Base-by-base conservation (phyloP, 192 early-diverging fungal genomes). In the Oehlia diaphana region DNA sequence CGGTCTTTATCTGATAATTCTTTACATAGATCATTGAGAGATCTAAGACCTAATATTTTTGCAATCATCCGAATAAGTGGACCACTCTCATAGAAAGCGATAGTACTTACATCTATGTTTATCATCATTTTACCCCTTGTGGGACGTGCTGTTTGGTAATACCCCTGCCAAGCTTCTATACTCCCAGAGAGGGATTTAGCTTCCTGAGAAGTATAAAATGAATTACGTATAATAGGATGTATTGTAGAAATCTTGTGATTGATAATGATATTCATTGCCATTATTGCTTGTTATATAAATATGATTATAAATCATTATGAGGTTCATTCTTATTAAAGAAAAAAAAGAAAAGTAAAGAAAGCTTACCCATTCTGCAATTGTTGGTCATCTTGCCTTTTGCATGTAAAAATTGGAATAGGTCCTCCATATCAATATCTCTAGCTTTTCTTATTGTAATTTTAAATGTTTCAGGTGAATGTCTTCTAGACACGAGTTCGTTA, bases 121-220 rank as follows among this genome's bases (percentile, higher is more conserved):
- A 94, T 88, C 82, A 90, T 87, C 80, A 94, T 89, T 14, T 78
- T 81, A 1, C 82, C 87, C 86, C 49, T 12, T 49, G 39, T 58
- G 2, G 16, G 95, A 9, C 93, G 88, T 50, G 96, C 89, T 42
- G 92, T 94, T 70, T 96, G 95, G 76, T 95, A 96, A 82, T 93
- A 95, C 23, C 97, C 97, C 77, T 92, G 91, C 97, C 95, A 97
- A 8, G 96, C 89, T 86, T 96, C 94, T n/a, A 92, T 88, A 33
- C 95, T 95, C 66, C 95, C 92, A 8, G 1, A 3, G 80, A 83
- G 0, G 88, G 88, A 26, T 71, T 73, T 42, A 4, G 83, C 80
- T 65, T 85, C 87, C 19, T 88, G 85, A 23, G 92, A 90, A 1
- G 95, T 97, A 81, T 93, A 97, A 87, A 98, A 97, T 31, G 95